These are phyloP conservation scores for Cryptosporidium bovis DNA, from an alignment of 169 alveolate genomes.

Conservation along the genomic window DNA sequence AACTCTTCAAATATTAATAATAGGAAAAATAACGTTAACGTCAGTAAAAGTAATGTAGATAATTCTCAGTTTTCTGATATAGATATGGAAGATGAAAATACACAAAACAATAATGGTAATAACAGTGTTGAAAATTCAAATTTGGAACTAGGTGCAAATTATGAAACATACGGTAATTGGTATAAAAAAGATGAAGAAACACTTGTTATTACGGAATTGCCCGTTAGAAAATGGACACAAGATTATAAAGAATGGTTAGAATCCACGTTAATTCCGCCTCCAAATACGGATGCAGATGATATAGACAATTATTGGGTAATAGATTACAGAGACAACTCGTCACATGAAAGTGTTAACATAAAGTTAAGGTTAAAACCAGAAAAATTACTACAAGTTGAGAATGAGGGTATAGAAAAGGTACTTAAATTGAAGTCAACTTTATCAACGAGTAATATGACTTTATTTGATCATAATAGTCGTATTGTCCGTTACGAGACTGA, in stretches of 20 bases:
- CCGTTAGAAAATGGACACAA: conserved; percentile 96
- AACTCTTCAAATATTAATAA: neutral
- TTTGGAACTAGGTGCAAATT: conserved; percentile 69
- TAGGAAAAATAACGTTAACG: neutral
- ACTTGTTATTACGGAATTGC: conserved; percentile 94
- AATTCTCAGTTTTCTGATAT: conserved; percentile 11
- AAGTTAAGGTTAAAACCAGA: conserved; percentile 86
- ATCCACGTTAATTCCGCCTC: conserved; percentile 76
- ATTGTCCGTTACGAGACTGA: conserved; percentile 90
- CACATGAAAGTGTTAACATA: conserved; percentile 88
- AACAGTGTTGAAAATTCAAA: neutral
- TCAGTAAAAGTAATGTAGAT: neutral
- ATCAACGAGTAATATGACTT: conserved; percentile 93
- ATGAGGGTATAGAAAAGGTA: conserved; percentile 91
- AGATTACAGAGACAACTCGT: conserved; percentile 87
- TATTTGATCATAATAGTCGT: conserved; percentile 92
- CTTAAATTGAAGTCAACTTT: conserved; percentile 90
- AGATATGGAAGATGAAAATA: conserved; percentile 11
- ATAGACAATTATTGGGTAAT: conserved; percentile 78
- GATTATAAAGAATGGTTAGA: conserved; percentile 95
- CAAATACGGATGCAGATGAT: conserved; percentile 40
- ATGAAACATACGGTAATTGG: conserved; percentile 83
- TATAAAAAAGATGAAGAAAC: conserved; percentile 80
- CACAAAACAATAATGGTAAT: neutral
- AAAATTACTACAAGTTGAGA: conserved; percentile 67